Base-by-base conservation (phyloP, 31 red algal genomes). In the Porphyra umbilicalis region DNA sequence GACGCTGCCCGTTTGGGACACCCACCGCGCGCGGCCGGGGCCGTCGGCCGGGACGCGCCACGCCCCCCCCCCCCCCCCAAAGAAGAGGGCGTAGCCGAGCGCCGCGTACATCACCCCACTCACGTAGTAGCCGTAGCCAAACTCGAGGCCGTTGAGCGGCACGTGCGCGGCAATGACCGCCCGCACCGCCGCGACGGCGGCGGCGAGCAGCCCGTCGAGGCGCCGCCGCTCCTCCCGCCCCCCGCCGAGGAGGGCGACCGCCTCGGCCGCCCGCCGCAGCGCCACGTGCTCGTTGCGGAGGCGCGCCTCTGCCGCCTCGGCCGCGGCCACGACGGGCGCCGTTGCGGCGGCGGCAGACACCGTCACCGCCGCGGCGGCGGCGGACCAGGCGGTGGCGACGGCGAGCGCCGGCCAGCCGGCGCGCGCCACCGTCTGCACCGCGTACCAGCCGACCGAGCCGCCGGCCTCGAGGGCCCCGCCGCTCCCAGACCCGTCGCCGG, bases 1-100 rank as follows among this genome's bases (percentile, higher is more conserved):
- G 44, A 95, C 85, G 75, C 93, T 79, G 33, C 93, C 90, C 20
- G 89, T 95, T 81, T 95, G 93, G 40, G 89, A 86, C 38, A 95
- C 87, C 93, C 93, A 95, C 44, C 84, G 83, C 18, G 93, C 93
- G 33, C 77, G 77, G 77, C 77, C 77, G 38, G 77, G 35, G 13
- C 36, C 38, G 36, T 79, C 38, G 35, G 77, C 8, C 25, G 38
- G 38, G 0, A 36, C 77, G 20, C 35, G 20, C 77, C 36, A 79
- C 2, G 57, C 57, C 25, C 57, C 57, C 0, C 57, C 57, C 25
- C 57, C 20, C 38, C 38, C 38, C 7, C 38, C 38, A 4, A 80
- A 76, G 34, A 82, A 87, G 76, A 95, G 67, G 6, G 87, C 85
- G 35, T 88, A 68, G 2, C 89, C 93, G n/a, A 95, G 75, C 11